These are phyloP conservation scores for Rhizophora apiculata DNA, from an alignment of 345 rosid species.

Conservation along the genomic window DNA sequence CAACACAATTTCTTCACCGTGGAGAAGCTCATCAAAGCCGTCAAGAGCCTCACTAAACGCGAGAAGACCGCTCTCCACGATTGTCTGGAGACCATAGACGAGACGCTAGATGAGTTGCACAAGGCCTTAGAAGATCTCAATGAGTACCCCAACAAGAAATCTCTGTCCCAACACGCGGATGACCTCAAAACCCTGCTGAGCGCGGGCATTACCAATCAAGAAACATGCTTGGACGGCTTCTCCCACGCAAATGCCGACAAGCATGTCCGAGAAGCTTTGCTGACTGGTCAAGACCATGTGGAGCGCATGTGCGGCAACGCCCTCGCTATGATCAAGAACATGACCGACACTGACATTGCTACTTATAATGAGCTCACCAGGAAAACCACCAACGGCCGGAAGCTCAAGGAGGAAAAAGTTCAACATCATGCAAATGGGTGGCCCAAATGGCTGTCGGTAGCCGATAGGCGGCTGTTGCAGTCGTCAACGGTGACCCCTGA, in stretches of 20 bases:
- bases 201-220: slow-evolving; percentile 88
- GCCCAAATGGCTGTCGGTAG: slow-evolving; percentile 73
- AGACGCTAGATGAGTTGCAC: slow-evolving; percentile 73
- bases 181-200: slow-evolving; percentile 80
- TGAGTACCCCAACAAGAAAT: slow-evolving; percentile 57
- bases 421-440: slow-evolving; percentile 25
- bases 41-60: slow-evolving; percentile 37
- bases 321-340: slow-evolving; percentile 60
- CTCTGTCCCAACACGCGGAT: slow-evolving; percentile 62
- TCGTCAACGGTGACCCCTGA: slow-evolving; percentile 50
- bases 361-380: slow-evolving; percentile 19
- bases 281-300: slow-evolving; percentile 41
- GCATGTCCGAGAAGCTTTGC: slow-evolving; percentile 36
- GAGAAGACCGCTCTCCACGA: slow-evolving; percentile 81
- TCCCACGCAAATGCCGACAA: slow-evolving; percentile 55
- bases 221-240: slow-evolving; percentile 84
- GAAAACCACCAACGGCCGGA: slow-evolving; percentile 28
- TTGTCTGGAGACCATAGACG: slow-evolving; percentile 80
- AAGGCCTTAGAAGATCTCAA: slow-evolving; percentile 53
- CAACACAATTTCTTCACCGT: slow-evolving; percentile 30
- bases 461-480: slow-evolving; percentile 69
- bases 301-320: slow-evolving; percentile 63
- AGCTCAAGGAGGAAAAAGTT: slow-evolving; percentile 34
- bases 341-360: slow-evolving; percentile 60
- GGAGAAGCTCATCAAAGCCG: slow-evolving; percentile 20